These are phyloP conservation scores for Halophytophthora polymorphica DNA, from an alignment of 352 stramenopile genomes.

Conservation along the genomic window DNA sequence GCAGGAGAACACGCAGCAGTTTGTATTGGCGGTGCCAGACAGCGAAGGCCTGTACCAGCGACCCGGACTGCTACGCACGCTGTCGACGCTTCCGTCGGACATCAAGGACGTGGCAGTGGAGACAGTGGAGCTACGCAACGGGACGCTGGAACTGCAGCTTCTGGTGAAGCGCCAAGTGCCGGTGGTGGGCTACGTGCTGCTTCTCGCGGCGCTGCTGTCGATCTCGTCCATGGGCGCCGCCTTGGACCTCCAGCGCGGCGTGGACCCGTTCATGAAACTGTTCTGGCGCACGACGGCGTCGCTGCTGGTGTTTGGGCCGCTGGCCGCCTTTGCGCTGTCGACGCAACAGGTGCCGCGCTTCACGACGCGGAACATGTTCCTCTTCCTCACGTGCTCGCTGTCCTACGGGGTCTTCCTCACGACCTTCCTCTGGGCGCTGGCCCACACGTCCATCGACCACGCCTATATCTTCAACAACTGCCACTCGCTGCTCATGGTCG, in stretches of 20 bases:
- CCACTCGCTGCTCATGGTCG: constrained; percentile 79
- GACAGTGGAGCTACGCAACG: constrained; percentile 63
- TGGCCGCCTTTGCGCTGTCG: constrained; percentile 48
- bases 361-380: constrained; percentile 57
- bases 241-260: constrained; percentile 63
- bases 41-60: constrained; percentile 53
- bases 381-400: constrained; percentile 63
- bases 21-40: constrained; percentile 70
- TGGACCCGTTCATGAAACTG: constrained; percentile 80
- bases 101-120: constrained; percentile 73
- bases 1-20: constrained; percentile 49
- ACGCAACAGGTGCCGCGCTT: constrained; percentile 56
- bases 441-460: constrained; percentile 76
- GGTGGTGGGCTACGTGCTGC: constrained; percentile 69
- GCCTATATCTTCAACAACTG: constrained; percentile 89
- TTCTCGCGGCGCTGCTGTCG: constrained; percentile 64
- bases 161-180: constrained; percentile 75
- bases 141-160: constrained; percentile 64
- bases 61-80: constrained; percentile 49
- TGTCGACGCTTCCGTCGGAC: constrained; percentile 65
- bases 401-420: constrained; percentile 77
- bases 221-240: constrained; percentile 77
- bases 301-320: constrained; percentile 63
- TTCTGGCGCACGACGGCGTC: constrained; percentile 82
- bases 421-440: constrained; percentile 78